These are phyloP conservation scores for Trichoderma oligosporum DNA, from an alignment of 2,329 filamentous ascomycete genomes.

Conservation along the genomic window DNA sequence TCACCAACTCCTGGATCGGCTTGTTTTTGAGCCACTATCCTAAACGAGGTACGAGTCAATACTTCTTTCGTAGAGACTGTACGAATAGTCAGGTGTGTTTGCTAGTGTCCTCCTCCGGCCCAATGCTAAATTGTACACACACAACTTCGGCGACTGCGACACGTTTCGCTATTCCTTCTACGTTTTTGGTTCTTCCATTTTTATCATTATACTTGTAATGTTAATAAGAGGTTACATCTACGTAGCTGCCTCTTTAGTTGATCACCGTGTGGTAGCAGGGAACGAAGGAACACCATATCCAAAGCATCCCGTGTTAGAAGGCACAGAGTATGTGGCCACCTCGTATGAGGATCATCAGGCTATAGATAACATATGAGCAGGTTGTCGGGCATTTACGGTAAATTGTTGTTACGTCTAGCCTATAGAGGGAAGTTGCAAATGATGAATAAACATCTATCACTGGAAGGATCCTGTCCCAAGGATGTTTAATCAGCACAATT, in stretches of 20 bases:
- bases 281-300: neutral
- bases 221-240: slow-evolving; percentile 15
- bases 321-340: neutral
- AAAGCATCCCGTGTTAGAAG: neutral
- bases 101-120: neutral
- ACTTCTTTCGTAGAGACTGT: neutral
- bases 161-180: neutral
- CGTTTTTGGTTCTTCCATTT: neutral
- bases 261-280: neutral
- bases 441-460: neutral
- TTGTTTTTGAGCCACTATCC: neutral
- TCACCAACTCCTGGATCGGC: neutral
- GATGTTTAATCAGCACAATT: neutral
- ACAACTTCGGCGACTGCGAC: neutral
- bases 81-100: neutral
- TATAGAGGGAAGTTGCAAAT: neutral
- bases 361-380: neutral
- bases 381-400: neutral
- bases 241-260: slow-evolving; percentile 12
- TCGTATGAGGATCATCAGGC: neutral
- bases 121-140: slow-evolving; percentile 1
- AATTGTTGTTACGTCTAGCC: neutral
- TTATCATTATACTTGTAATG: slow-evolving; percentile 8
- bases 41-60: neutral
- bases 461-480: neutral